Conservation (phyloP, 1,284 basidiomycete genomes). For the Nidula niveotomentosa region DNA sequence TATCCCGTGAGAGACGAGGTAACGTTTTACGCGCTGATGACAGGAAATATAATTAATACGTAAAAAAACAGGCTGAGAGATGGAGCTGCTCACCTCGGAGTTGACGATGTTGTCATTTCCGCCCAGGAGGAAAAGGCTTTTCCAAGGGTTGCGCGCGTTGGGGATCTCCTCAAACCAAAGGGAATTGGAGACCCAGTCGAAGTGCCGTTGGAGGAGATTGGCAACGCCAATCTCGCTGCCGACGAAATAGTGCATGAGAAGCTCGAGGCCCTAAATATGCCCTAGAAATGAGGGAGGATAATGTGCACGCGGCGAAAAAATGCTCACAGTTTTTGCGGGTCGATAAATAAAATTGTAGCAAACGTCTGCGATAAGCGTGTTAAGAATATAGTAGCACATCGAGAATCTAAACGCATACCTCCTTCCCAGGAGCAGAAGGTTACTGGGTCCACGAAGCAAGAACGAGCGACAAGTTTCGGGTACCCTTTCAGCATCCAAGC, state of each 20-base stretch:
- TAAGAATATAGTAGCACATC: too few species aligned
- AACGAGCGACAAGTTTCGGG: conserved; percentile 68
- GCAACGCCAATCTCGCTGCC: conserved; percentile 84
- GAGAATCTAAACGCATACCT: conserved; percentile 38
- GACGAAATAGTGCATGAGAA: conserved; percentile 85
- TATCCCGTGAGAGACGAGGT: conserved; percentile 77
- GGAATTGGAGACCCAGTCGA: conserved; percentile 87
- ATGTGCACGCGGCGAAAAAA: not conserved
- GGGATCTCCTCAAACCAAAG: conserved; percentile 90
- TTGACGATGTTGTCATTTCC: conserved; percentile 81
- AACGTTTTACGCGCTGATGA: conserved; percentile 66
- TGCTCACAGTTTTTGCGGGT: conserved; percentile 54
- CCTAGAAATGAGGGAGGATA: conserved; percentile 7
- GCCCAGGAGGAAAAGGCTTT: conserved; percentile 74
- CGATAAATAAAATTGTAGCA: conserved; percentile 89
- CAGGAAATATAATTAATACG: not conserved
- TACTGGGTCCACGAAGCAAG: conserved; percentile 88
- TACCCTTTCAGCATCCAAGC: conserved; percentile 84
- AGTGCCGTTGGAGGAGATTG: conserved; percentile 81
- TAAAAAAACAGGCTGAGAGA: conserved; percentile 3
- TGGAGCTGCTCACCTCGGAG: conserved; percentile 48
- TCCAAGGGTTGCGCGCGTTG: conserved; percentile 58
- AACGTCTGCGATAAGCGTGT: conserved; percentile 50
- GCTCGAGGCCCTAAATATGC: conserved; percentile 61
- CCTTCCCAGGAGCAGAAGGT: conserved; percentile 92